phyloP scores from a whole-genome alignment of 257 asterid genomes.

The Nicotiana benthamiana region DNA sequence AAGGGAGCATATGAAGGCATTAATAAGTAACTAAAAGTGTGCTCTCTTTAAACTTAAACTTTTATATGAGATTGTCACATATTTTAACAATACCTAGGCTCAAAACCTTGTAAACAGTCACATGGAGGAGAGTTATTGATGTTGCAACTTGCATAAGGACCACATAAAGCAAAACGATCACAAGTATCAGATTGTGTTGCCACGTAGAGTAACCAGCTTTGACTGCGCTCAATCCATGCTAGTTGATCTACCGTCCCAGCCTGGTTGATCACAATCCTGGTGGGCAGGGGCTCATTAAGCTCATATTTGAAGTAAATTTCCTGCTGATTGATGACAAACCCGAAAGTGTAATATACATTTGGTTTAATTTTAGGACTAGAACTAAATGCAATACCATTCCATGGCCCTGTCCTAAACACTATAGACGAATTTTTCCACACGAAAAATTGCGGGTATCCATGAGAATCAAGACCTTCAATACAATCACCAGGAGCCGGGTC shows the following conservation, averaged over 20 bases:
- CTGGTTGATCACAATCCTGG: slow-evolving; percentile 3
- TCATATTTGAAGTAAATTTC: slow-evolving; percentile 8
- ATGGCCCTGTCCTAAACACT: slow-evolving; percentile 8
- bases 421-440: background rate
- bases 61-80: background rate
- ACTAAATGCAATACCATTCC: slow-evolving; percentile 8
- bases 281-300: background rate
- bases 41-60: too few relatives aligned
- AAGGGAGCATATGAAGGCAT: background rate
- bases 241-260: background rate
- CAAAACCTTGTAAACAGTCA: slow-evolving; percentile 21
- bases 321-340: background rate
- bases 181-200: slow-evolving; percentile 23
- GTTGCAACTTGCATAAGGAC: slow-evolving; percentile 16
- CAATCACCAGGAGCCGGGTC: slow-evolving; percentile 16
- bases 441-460: background rate
- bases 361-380: background rate
- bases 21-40: slow-evolving; percentile 7
- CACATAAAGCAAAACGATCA: slow-evolving; percentile 22
- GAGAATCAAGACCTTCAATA: background rate
- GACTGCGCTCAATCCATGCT: slow-evolving; percentile 17
- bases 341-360: background rate
- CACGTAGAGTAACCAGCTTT: slow-evolving; percentile 17
- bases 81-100: slow-evolving; percentile 12
- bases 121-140: slow-evolving; percentile 12